A percentile compares a stretch with the other conserved stretches of the same genome.
phyloP scores from a whole-genome alignment of 495 filamentous ascomycete species.

The Sporormia fimetaria region DNA sequence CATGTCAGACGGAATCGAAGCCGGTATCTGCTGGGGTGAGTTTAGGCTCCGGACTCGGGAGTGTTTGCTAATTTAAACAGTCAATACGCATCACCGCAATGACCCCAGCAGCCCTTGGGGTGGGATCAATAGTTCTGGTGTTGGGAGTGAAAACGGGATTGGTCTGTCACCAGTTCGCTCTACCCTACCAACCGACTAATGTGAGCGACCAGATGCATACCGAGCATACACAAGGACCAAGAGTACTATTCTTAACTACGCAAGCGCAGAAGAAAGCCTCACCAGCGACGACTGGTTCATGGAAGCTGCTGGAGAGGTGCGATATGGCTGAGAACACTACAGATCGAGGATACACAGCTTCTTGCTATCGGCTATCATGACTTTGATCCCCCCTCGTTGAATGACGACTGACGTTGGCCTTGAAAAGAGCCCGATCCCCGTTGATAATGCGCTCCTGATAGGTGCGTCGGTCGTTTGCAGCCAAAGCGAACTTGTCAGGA shows the following conservation, averaged over 20 bases:
- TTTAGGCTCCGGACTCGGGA: not conserved
- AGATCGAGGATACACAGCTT: no score
- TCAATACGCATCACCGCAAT: slow-evolving; percentile 51
- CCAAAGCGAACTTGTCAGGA: no score
- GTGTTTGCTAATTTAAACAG: slow-evolving; percentile 19
- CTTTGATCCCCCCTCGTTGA: no score
- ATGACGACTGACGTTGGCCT: no score
- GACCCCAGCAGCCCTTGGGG: slow-evolving; percentile 52
- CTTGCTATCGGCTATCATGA: no score
- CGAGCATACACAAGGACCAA: slow-evolving; percentile 47
- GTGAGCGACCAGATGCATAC: slow-evolving; percentile 36
- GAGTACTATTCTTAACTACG: slow-evolving; percentile 50
- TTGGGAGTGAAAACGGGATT: slow-evolving; percentile 48
- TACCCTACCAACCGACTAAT: not conserved
- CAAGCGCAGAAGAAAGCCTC: slow-evolving; percentile 18
- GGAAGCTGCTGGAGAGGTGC: slow-evolving; percentile 23
- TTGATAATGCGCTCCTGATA: no score
- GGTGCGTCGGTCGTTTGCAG: no score
- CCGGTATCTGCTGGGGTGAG: slow-evolving; percentile 46
- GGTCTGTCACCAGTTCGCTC: slow-evolving; percentile 13
- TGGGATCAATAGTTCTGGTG: slow-evolving; percentile 44
- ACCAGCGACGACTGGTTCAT: slow-evolving; percentile 28
- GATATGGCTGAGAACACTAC: slow-evolving; percentile 23
- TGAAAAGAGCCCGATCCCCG: no score
- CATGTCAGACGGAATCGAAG: slow-evolving; percentile 44